Base-by-base conservation (phyloP, 257 asterid species). In the Solanum clarkiae region DNA sequence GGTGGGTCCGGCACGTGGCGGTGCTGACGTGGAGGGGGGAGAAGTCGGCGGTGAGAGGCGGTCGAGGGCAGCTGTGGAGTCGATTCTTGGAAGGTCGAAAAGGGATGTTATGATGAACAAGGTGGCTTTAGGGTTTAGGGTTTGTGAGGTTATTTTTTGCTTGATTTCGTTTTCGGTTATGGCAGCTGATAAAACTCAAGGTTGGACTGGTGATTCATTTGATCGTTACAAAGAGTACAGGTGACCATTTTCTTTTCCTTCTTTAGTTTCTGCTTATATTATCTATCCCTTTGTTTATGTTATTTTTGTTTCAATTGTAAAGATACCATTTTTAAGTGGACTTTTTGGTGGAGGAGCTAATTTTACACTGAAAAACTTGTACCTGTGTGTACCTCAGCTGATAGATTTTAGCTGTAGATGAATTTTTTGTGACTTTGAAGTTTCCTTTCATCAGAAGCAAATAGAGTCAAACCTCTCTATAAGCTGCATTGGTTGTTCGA, bases 141-240 rank as follows among this genome's bases (percentile, higher is more conserved):
- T 89, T 72, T 90, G 91, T 72, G 97, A 90, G 66, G 85, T 87
- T 49, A 69, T 94, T 15, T 90, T 90, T 68, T 91, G 94, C 84
- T 89, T 93, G 93, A 83, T 93, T 77, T 93, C 98, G 0, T 93
- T 93, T 57, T 90, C 96, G 17, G 96, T 93, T 17, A 93, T 96
- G 98, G 99, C 98, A 71, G 94, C 98, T 63, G 95, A 96, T 87
- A 93, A 85, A 86, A 91, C 93, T 81, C 85, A 86, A 81, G 99
- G 99, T 6, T 94, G 99, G 99, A 92, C 93, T 57, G 97, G 97
- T 26, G 98, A 96, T 91, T 94, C 98, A 0, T 96, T 90, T 62
- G 92, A 93, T 84, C 94, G 97, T 7, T 94, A 93, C 85, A 84
- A 81, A 16, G 94, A 93, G 80, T 93, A 92, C 88, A 80, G 94